phyloP scores from a whole-genome alignment of 78 protist species.

The Monocercomonoides exilis region DNA sequence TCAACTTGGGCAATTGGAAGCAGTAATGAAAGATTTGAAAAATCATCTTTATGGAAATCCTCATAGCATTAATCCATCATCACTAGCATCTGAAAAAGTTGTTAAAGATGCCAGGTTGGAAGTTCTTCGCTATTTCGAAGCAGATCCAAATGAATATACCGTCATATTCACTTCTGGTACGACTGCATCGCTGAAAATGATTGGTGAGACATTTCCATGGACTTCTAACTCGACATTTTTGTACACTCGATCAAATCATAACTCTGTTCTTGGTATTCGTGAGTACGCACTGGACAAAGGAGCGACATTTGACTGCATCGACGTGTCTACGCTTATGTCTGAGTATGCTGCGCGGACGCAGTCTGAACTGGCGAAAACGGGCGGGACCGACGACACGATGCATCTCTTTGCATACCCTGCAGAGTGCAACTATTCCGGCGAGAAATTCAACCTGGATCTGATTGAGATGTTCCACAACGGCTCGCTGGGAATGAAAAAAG shows the following conservation, averaged over 20 bases:
- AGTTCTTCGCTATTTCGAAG: constrained; percentile 37
- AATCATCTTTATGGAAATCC: constrained; percentile 41
- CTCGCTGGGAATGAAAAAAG: neutral
- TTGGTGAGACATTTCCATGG: constrained; percentile 73
- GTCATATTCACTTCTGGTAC: constrained; percentile 71
- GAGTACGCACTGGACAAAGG: constrained; percentile 11
- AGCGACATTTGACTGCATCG: constrained; percentile 12
- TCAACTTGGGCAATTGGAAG: neutral
- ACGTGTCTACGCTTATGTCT: neutral
- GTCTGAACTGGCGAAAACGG: constrained; percentile 1
- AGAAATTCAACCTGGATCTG: constrained; percentile 34
- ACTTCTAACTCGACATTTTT: constrained; percentile 7
- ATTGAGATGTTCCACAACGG: constrained; percentile 7
- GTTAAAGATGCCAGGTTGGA: constrained; percentile 15
- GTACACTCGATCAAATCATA: constrained; percentile 43
- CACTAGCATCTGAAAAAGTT: constrained; percentile 16
- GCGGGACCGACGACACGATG: neutral
- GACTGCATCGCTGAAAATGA: constrained; percentile 56
- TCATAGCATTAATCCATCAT: constrained; percentile 27
- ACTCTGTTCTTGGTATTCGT: constrained; percentile 57
- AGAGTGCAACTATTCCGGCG: constrained; percentile 49
- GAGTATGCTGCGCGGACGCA: neutral
- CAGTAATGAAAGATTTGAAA: neutral
- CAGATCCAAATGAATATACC: constrained; percentile 46
- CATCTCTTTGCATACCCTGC: constrained; percentile 59